Base-by-base conservation (phyloP, 2,329 filamentous ascomycete species). In the Lachnellula occidentalis region DNA sequence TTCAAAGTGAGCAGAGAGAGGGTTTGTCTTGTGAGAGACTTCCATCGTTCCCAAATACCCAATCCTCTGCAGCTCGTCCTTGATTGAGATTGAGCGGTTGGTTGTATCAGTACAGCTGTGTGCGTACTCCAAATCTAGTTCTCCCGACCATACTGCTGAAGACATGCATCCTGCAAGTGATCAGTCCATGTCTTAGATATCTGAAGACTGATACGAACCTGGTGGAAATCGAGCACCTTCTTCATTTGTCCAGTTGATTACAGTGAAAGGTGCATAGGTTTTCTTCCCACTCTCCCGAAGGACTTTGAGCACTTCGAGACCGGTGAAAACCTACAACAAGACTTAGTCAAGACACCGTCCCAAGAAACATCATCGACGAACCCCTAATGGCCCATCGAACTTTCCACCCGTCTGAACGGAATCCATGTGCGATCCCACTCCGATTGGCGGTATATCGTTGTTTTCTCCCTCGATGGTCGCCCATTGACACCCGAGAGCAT, bases 1-100 rank as follows among this genome's bases (percentile, higher is more conserved):
- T 69, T 92, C 88, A 64, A 92, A 91, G 67, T 91, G 87, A 0
- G 86, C 87, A 0, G 80, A 85, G 71, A 90, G 80, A 0, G 85
- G 85, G 5, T 76, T 79, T 37, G 76, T 72, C 57, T 77, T 73
- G 67, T 84, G 76, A 50, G 75, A 80, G 14, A 79, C 78, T 4
- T 77, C 76, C 0, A 74, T 72, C 0, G 69, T 63, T 17, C 87
- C 87, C 0, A 88, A 70, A 57, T 87, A 90, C 0, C 83, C 83
- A 49, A 90, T 90, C 6, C 85, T 77, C 64, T 85, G 73, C 0
- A 92, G 78, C 57, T 90, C 86, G 27, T 55, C 53, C 27, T 54
- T 47, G 31, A 56, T 45, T 11, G n/a, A 39, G 34, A 53, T 54
- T 2, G 41, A 39, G 7, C 39, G 42, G 34, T 51, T 39, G 78